A percentile compares a stretch with the other conserved stretches of the same genome.
Evolutionary conservation across 306 rosid genomes (phyloP).

Genomic region (Lathyrus tuberosus): DNA sequence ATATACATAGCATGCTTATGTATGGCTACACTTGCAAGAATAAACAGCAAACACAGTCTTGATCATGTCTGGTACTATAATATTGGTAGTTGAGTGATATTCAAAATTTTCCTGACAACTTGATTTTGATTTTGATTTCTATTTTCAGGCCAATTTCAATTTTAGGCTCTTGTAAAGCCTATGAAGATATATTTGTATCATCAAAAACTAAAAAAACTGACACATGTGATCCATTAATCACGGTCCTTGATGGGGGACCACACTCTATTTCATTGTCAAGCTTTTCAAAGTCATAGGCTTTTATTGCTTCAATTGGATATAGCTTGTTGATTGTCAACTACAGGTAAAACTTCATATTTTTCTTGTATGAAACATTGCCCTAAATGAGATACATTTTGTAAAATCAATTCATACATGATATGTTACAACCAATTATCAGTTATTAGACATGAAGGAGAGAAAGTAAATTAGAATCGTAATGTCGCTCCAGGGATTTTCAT

Average conservation of each 20-base stretch:
- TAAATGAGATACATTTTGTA: too few relatives aligned
- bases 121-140: too few relatives aligned
- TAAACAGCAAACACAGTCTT: constrained; percentile 18
- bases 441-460: too few relatives aligned
- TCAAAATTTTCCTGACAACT: constrained; percentile 19
- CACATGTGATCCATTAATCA: constrained; percentile 66
- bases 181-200: constrained; percentile 84
- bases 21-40: constrained; percentile 13
- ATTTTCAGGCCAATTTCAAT: constrained; percentile 36
- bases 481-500: too few relatives aligned
- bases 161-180: constrained; percentile 81
- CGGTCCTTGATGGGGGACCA: constrained; percentile 90
- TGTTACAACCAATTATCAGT: too few relatives aligned
- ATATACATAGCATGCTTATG: background rate
- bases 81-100: constrained; percentile 9
- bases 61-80: constrained; percentile 12
- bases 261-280: constrained; percentile 65
- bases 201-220: constrained; percentile 60
- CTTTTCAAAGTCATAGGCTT: constrained; percentile 77
- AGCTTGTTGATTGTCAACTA: constrained; percentile 83
- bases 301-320: constrained; percentile 82
- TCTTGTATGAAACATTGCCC: too few relatives aligned
- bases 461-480: too few relatives aligned
- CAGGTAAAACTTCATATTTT: too few relatives aligned
- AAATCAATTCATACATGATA: too few relatives aligned